Evolutionary conservation across 441 rosid genomes (phyloP), one percentile per base, ranked within the genome.

Genomic region (Gossypium laxum): DNA sequence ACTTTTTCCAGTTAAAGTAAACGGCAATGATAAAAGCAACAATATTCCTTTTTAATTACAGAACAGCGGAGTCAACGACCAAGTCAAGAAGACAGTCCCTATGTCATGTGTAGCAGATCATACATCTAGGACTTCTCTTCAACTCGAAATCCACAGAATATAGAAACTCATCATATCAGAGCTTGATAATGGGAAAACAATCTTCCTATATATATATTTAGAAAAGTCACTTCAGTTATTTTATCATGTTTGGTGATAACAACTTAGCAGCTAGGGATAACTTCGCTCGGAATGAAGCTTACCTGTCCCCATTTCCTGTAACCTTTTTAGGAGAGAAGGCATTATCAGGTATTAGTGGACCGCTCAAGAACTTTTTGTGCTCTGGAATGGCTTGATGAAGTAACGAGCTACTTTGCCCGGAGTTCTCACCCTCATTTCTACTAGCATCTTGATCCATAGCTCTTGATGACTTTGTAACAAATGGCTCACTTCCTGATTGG

Each of bases 231-330:
- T 65, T 45, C 56, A 45, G 48, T 34, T 4, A 19, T 38, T 64
- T 24, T 65, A 30, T 5, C 8, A 32, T 45, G 56, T 45, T 65
- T 47, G 56, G n/a, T 24, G 12, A 65, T n/a, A 22, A 47, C 57
- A 66, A 5, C 15, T 65, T 47, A 6, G 38, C 38, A 1, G 6
- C 18, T 47, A 5, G 6, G n/a, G n/a, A n/a, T 24, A 22, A 47
- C 34, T 21, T 28, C 8, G 52, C 38, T 72, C 55, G 47, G 38
- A 66, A 72, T 75, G 72, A 72, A 72, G 43, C 82, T 81, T 77
- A 90, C 98, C 90, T 90, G 51, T 89, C 93, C 67, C 83, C 92
- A 57, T 91, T 87, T 26, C 77, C 76, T 19, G 75, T 4, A 68
- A 48, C 55, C 84, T 84, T 90, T 79, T 87, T 87, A 63, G 87